Conservation (phyloP, 345 rosid species). For the Moricandia moricandioides region DNA sequence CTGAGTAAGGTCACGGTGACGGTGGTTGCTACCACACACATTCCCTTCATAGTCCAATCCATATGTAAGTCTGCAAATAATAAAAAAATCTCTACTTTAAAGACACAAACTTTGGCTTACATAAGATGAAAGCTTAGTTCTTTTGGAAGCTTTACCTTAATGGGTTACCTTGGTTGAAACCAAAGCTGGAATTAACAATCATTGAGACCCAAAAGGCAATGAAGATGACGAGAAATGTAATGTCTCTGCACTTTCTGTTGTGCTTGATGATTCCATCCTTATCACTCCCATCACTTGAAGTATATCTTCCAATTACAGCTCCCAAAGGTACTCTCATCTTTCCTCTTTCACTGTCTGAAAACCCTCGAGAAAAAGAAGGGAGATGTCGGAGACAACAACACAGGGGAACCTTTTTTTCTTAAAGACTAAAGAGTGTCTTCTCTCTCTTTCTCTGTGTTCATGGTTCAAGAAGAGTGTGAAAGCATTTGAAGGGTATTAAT, state of each 20-base stretch:
- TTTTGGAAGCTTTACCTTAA: constrained; percentile 45
- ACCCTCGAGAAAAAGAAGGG: constrained; percentile 11
- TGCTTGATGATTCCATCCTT: constrained; percentile 84
- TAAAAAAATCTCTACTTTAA: constrained; percentile 13
- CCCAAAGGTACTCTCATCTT: constrained; percentile 59
- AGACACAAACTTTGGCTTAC: constrained; percentile 9
- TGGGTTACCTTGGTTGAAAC: constrained; percentile 91
- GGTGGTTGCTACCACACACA: constrained; percentile 84
- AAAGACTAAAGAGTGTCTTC: constrained; percentile 1
- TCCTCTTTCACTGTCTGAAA: constrained; percentile 20
- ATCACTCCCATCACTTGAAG: constrained; percentile 84
- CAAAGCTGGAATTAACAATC: constrained; percentile 99
- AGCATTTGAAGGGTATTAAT: constrained; percentile 20
- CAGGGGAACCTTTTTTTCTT: neutral
- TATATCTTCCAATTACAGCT: constrained; percentile 82
- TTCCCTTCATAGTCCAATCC: constrained; percentile 97
- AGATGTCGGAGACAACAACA: constrained; percentile 17
- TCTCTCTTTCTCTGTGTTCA: constrained; percentile 14
- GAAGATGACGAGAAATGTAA: constrained; percentile 74
- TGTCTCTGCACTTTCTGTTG: constrained; percentile 91
- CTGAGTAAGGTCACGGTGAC: constrained; percentile 65
- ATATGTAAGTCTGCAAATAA: constrained; percentile 64
- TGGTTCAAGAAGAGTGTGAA: constrained; percentile 36
- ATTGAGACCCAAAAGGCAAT: constrained; percentile 96
- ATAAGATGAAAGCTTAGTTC: neutral